Percentiles rank a stretch among this genome's conserved stretches.
Evolutionary conservation across 192 early-diverging fungal genomes (phyloP).

Genomic region (Diversispora eburnea): DNA sequence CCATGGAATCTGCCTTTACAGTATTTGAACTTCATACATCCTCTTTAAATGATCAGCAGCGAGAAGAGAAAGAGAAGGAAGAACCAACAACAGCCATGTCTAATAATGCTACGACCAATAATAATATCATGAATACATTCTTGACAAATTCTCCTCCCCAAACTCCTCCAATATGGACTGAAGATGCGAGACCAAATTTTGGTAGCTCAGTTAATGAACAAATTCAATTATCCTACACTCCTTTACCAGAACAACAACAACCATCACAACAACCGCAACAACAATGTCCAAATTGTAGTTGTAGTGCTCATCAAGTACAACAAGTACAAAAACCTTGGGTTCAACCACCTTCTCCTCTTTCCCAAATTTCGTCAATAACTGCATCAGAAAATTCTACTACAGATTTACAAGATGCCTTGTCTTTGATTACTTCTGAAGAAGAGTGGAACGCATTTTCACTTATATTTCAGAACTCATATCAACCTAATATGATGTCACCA

Average conservation of each 20-base stretch:
- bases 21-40: conserved; percentile 15
- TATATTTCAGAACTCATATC: no score
- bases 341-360: not conserved
- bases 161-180: not conserved
- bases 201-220: not conserved
- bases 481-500: no score
- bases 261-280: not conserved
- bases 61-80: not conserved
- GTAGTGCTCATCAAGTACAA: not conserved
- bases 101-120: not conserved
- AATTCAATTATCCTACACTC: not conserved
- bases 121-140: no score
- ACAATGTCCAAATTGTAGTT: not conserved
- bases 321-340: not conserved
- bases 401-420: no score
- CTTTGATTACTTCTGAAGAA: no score
- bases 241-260: not conserved
- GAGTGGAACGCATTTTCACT: no score
- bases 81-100: no score
- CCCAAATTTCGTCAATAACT: not conserved
- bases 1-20: conserved; percentile 28
- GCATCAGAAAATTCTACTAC: no score
- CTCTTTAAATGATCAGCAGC: not conserved
- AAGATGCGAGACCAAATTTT: not conserved
- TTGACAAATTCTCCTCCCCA: not conserved